These are phyloP conservation scores for Ustilago sp. DNA, from an alignment of 1,284 basidiomycete species.

Conservation along the genomic window DNA sequence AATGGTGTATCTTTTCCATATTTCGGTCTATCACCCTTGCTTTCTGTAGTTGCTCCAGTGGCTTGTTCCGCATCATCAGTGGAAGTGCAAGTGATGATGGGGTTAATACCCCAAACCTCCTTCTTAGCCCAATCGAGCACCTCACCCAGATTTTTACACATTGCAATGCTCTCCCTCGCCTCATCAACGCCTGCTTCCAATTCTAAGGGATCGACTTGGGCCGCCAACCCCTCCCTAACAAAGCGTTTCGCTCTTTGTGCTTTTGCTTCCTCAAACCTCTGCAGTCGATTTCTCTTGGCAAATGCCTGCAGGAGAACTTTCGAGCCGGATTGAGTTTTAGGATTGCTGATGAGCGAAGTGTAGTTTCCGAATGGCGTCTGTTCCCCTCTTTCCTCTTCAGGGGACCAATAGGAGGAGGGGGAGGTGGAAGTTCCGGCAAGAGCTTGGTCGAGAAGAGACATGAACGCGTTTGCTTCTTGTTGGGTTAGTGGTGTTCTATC, in stretches of 20 bases:
- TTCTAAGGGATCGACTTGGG: constrained; percentile 28
- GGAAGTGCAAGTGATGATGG: not conserved
- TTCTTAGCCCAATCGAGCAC: constrained; percentile 42
- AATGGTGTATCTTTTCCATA: constrained; percentile 58
- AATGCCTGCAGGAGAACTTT: constrained; percentile 36
- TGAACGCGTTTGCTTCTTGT: constrained; percentile 47
- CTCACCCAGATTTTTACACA: constrained; percentile 48
- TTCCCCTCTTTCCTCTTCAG: not conserved
- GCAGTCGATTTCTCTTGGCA: constrained; percentile 32
- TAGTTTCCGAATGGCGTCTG: constrained; percentile 41
- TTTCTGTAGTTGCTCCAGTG: not conserved
- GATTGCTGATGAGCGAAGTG: constrained; percentile 37
- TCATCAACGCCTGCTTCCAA: constrained; percentile 52
- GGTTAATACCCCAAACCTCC: constrained; percentile 46
- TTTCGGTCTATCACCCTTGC: constrained; percentile 10
- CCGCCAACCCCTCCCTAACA: constrained; percentile 42
- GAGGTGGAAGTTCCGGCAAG: constrained; percentile 21
- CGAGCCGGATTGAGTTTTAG: constrained; percentile 23
- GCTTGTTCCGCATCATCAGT: not conserved
- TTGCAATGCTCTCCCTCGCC: constrained; percentile 43
- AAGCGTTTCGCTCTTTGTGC: constrained; percentile 26
- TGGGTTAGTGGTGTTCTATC: constrained; percentile 39
- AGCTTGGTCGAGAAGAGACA: constrained; percentile 37
- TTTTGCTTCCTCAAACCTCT: constrained; percentile 24
- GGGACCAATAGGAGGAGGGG: constrained; percentile 1